These are phyloP conservation scores for Alternaria conjuncta DNA, from an alignment of 2,329 filamentous ascomycete species.

Conservation along the genomic window DNA sequence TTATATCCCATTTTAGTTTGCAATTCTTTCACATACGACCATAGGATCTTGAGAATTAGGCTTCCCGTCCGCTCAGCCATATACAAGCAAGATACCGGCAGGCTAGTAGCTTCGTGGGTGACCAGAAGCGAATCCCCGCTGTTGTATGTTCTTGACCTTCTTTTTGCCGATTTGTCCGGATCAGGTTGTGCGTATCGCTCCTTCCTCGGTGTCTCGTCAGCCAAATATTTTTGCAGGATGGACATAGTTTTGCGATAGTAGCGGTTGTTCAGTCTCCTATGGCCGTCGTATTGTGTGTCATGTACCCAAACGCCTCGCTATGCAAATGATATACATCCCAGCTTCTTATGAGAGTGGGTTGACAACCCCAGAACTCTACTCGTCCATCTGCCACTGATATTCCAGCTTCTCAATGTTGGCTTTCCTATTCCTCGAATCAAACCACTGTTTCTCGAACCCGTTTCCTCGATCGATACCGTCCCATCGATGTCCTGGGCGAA, in stretches of 20 bases:
- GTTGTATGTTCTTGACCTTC: not conserved
- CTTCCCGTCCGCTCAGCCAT: too few species aligned
- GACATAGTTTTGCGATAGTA: not conserved
- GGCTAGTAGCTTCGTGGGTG: not conserved
- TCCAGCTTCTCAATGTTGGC: conserved; percentile 79
- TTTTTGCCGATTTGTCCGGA: not conserved
- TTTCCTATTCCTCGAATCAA: conserved; percentile 81
- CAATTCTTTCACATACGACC: not conserved
- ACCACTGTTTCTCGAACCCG: conserved; percentile 92
- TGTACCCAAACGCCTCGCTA: conserved; percentile 13
- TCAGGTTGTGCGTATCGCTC: not conserved
- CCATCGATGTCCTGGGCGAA: conserved; percentile 91
- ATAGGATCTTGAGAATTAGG: too few species aligned
- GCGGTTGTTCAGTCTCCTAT: not conserved
- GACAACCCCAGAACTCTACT: conserved; percentile 54
- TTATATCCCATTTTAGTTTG: not conserved
- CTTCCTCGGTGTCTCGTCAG: not conserved
- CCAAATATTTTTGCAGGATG: not conserved
- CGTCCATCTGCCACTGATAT: conserved; percentile 97
- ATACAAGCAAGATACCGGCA: not conserved
- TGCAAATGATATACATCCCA: conserved; percentile 2
- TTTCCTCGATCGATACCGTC: conserved; percentile 95
- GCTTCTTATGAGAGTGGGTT: not conserved
- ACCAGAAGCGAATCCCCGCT: not conserved
- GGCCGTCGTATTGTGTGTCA: not conserved